Evolutionary conservation across 2,329 filamentous ascomycete species (phyloP), one percentile per base, ranked within the genome.

Genomic region (Alternaria tenuissima): DNA sequence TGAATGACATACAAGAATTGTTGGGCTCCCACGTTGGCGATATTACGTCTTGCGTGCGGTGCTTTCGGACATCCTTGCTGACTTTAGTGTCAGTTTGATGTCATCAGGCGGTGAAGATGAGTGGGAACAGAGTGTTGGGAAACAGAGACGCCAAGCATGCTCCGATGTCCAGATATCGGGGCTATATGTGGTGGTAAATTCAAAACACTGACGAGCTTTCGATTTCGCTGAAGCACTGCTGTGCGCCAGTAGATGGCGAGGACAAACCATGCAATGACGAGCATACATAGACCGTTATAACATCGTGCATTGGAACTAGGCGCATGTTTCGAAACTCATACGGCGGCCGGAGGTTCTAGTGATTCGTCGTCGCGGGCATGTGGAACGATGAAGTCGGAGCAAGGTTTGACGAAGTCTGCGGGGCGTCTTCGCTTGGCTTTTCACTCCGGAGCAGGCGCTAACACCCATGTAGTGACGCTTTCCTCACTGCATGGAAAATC

Each of bases 361-460:
- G 55, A 18, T 28, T 34, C 32, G 26, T 30, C 14, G 57, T 55
- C 36, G 54, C 55, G 43, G 43, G 41, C 28, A 22, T 39, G 36
- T 9, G 30, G 16, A 58, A 16, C 38, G 55, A n/a, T 68, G 65
- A 68, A 39, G 66, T 65, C 54, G 56, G 59, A 64, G 59, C 60
- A 68, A 68, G 57, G 64, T 62, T 62, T 53, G 28, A 26, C 48
- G 36, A 47, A 39, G 38, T 16, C 49, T 54, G 56, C 51, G 54
- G 48, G 57, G 56, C 63, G 53, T 43, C 44, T 30, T 42, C 41
- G 43, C 49, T 59, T 47, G 46, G 36, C 49, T 32, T 34, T 28
- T 52, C 26, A 57, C 60, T 64, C 59, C 55, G 67, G 65, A 67
- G 67, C 62, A 64, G 62, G 62, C 61, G 49, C 62, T 55, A n/a